Evolutionary conservation across 2,329 filamentous ascomycete genomes (phyloP).

Genomic region (Fusarium vanettenii): DNA sequence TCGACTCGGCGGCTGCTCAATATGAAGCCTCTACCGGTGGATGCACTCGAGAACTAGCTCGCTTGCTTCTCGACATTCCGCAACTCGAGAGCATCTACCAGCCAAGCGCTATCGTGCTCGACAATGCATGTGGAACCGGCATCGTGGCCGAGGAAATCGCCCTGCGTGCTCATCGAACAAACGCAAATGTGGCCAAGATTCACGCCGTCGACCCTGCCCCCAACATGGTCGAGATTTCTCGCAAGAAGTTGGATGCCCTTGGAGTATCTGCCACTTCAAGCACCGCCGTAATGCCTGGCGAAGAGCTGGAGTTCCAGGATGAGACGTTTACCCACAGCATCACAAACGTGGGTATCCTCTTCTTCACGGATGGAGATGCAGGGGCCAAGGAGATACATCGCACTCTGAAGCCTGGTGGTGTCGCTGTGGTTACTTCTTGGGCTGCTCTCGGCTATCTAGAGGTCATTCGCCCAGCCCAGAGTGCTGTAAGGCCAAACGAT

Average conservation of each 20-base stretch:
- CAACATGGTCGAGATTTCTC: neutral
- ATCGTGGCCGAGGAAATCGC: neutral
- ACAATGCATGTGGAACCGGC: neutral
- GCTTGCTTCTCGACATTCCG: neutral
- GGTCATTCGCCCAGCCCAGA: neutral
- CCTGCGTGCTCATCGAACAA: neutral
- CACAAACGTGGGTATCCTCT: neutral
- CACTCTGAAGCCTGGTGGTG: neutral
- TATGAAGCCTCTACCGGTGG: neutral
- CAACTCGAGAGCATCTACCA: neutral
- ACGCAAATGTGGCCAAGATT: neutral
- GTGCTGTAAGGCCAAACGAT: neutral
- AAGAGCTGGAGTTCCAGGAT: neutral
- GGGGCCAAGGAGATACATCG: neutral
- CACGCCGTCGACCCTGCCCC: neutral
- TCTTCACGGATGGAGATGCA: neutral
- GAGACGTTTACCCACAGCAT: neutral
- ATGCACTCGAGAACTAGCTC: neutral
- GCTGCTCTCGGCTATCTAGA: neutral
- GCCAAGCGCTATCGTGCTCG: neutral
- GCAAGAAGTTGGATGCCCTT: neutral
- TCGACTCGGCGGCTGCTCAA: neutral
- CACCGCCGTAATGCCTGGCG: neutral
- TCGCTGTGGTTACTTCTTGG: neutral
- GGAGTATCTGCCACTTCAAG: neutral